Evolutionary conservation across 2,329 filamentous ascomycete species (phyloP), one percentile per base, ranked within the genome.

Genomic region (Sordariomycetes sp.): DNA sequence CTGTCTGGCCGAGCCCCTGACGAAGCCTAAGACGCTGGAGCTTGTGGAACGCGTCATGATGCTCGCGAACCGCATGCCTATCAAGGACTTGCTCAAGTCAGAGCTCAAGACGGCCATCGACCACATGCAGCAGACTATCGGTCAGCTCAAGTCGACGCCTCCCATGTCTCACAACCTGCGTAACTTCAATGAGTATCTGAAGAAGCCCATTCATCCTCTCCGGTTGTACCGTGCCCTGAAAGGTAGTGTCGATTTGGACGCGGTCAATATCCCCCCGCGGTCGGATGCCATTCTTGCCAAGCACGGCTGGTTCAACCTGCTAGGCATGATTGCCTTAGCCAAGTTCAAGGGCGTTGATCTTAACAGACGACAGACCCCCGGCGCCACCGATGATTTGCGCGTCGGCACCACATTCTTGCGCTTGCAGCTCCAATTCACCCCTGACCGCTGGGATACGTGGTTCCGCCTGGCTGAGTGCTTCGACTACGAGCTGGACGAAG

Each of bases 51-150:
- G 88, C 49, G 75, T 96, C 24, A 81, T 93, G 49, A 66, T 75
- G 23, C 77, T 95, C 38, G 86, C 86, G 3, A 80, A 81, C 32
- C 79, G 83, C 40, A 81, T 95, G 66, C 80, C 85, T 16, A 83
- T 94, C 63, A 94, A 90, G 48, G 92, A 96, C 44, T 63, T 96
- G 14, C 75, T 87, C 12, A 96, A 94, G 54, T 92, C 87, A 12
- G 86, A 96, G 36, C 66, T 98, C 35, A 93, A 90, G 53, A 76
- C 71, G 12, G 86, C 87, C 0, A 92, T 98, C 38, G 92, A 98
- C 39, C 87, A 88, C 45, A 86, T 98, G 59, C 88, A 96, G 53
- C 79, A 86, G 44, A 81, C 85, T 5, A 81, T 96, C 35, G 86
- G 86, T 2, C 73, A 75, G 35, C 75, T 82, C 19, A 94, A 88